Evolutionary conservation across 192 early-diverging fungal genomes (phyloP).

Genomic region (Coemansia sp.): DNA sequence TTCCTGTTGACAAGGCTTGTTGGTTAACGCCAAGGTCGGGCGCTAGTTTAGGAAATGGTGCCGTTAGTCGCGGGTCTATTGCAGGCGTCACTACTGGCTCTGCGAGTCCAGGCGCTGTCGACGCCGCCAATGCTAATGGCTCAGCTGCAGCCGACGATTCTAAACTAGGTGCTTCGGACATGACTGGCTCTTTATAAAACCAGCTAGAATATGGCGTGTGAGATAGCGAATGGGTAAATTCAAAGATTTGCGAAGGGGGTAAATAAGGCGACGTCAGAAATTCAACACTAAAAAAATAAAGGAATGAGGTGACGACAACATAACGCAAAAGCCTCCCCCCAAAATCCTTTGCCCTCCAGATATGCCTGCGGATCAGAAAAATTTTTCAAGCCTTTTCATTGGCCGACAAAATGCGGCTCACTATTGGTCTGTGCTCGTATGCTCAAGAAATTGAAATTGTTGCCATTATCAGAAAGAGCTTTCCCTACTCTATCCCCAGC

Average conservation of each 20-base stretch:
- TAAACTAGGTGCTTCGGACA: slow-evolving; percentile 17
- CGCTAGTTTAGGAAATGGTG: slow-evolving; percentile 32
- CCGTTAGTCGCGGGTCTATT: neutral
- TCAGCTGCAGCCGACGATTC: slow-evolving; percentile 16
- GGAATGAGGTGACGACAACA: slow-evolving; percentile 18
- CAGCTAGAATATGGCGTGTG: neutral
- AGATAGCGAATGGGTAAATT: neutral
- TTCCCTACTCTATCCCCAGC: no score
- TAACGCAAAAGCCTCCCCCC: neutral
- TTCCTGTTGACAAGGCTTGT: neutral
- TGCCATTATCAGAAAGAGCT: no score
- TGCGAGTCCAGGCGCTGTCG: neutral
- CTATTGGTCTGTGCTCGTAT: no score
- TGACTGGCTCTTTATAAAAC: neutral
- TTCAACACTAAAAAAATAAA: neutral
- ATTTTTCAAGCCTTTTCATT: neutral
- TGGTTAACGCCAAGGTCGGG: slow-evolving; percentile 10
- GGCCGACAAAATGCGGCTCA: neutral
- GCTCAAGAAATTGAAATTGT: no score
- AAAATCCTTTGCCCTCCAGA: neutral
- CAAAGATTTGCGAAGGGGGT: neutral
- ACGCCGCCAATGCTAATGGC: slow-evolving; percentile 11
- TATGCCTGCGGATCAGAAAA: neutral
- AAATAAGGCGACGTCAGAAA: neutral
- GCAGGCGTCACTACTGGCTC: neutral